A percentile compares a stretch with the other conserved stretches of the same genome.
phyloP scores from a whole-genome alignment of 2,329 filamentous ascomycete genomes.

The Claviceps maximensis region DNA sequence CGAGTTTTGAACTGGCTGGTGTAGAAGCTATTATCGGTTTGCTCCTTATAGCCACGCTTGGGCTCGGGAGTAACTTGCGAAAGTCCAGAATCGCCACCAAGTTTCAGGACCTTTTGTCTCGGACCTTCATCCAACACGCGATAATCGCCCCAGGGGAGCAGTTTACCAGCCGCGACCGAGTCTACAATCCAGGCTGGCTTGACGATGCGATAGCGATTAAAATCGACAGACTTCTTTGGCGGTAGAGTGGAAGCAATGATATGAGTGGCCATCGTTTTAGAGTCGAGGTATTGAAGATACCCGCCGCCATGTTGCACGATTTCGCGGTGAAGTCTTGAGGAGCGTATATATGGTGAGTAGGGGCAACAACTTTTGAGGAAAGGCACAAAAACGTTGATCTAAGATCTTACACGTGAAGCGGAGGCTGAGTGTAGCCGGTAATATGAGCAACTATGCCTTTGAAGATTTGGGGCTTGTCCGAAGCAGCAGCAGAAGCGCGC shows the following conservation, averaged over 20 bases:
- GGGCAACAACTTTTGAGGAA: not conserved
- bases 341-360: not conserved
- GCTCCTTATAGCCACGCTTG: conserved; percentile 59
- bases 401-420: conserved; percentile 55
- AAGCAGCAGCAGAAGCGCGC: conserved; percentile 48
- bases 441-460: conserved; percentile 83
- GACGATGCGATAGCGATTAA: conserved; percentile 76
- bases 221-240: conserved; percentile 86
- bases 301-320: conserved; percentile 90
- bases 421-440: conserved; percentile 91
- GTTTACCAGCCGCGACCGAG: conserved; percentile 65
- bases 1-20: conserved; percentile 49
- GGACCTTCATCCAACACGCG: conserved; percentile 74
- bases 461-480: conserved; percentile 72
- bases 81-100: conserved; percentile 48
- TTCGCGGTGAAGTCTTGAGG: conserved; percentile 54
- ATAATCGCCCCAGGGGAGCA: conserved; percentile 79
- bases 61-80: conserved; percentile 49
- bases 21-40: conserved; percentile 75
- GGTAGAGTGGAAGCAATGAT: conserved; percentile 86
- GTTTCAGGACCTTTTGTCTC: conserved; percentile 61
- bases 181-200: conserved; percentile 92
- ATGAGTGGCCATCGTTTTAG: conserved; percentile 89
- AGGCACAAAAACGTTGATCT: not conserved
- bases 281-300: conserved; percentile 88